Conservation (phyloP, 495 filamentous ascomycete genomes). For the Talaromyces stipitatus region DNA sequence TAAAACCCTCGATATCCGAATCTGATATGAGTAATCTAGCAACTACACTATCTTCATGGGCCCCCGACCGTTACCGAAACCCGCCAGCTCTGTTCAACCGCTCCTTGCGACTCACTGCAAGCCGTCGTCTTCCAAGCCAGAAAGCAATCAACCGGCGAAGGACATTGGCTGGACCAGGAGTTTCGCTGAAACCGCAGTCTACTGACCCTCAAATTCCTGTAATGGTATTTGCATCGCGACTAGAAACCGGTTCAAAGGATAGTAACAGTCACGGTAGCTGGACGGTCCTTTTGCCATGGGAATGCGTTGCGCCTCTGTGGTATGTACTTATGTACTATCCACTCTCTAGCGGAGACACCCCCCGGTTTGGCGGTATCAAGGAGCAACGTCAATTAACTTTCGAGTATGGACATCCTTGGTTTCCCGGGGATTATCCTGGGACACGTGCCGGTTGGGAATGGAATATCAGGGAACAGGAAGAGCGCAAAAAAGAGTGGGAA, state of each 20-base stretch:
- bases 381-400: conserved; percentile 77
- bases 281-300: conserved; percentile 88
- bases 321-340: conserved; percentile 81
- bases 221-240: conserved; percentile 56
- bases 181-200: conserved; percentile 45
- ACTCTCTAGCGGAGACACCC: conserved; percentile 67
- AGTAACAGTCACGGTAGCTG: conserved; percentile 59
- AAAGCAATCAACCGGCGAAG: conserved; percentile 84
- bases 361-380: conserved; percentile 73
- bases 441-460: conserved; percentile 73
- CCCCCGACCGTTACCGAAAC: conserved; percentile 50
- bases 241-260: conserved; percentile 22
- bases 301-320: conserved; percentile 82
- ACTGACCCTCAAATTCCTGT: conserved; percentile 81
- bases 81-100: conserved; percentile 62
- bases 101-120: conserved; percentile 50
- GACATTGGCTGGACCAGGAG: conserved; percentile 55
- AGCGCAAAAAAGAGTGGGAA: conserved; percentile 63
- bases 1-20: conserved; percentile 25
- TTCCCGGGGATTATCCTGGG: conserved; percentile 82
- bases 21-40: conserved; percentile 42
- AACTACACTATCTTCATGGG: conserved; percentile 59
- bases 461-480: conserved; percentile 57
- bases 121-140: conserved; percentile 66
- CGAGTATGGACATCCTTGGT: conserved; percentile 72